phyloP scores from a whole-genome alignment of 148 eudicot genomes.

The Rhododendron henanense region DNA sequence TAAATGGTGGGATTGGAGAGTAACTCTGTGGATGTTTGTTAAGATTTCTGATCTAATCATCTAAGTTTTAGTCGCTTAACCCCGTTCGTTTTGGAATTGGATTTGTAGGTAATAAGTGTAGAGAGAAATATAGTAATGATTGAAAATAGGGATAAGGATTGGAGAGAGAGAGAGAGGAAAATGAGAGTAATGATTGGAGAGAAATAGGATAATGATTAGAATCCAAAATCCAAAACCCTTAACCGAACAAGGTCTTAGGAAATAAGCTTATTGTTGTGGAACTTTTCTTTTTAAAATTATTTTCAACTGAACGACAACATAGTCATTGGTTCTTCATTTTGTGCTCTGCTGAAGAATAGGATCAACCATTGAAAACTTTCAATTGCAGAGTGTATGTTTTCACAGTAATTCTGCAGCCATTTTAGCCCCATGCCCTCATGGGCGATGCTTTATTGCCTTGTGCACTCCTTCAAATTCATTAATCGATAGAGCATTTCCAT shows the following conservation, averaged over 20 bases:
- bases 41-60: neutral
- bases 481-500: neutral
- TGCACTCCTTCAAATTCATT: neutral
- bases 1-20: neutral
- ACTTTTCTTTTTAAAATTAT: neutral
- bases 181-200: too few relatives aligned
- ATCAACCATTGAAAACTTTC: neutral
- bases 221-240: too few relatives aligned
- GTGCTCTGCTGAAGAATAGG: neutral
- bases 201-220: too few relatives aligned
- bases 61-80: neutral
- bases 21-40: neutral
- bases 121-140: too few relatives aligned
- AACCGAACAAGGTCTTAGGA: neutral
- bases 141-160: too few relatives aligned
- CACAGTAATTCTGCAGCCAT: neutral
- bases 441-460: neutral
- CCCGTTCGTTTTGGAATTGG: too few relatives aligned
- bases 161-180: too few relatives aligned
- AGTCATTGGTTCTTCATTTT: neutral
- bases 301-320: neutral
- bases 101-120: too few relatives aligned
- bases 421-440: neutral
- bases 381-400: neutral
- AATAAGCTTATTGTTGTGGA: neutral